Percentiles rank a stretch among this genome's conserved stretches.
phyloP scores from a whole-genome alignment of 208 protist species.

The Trypanosoma cruzi region DNA sequence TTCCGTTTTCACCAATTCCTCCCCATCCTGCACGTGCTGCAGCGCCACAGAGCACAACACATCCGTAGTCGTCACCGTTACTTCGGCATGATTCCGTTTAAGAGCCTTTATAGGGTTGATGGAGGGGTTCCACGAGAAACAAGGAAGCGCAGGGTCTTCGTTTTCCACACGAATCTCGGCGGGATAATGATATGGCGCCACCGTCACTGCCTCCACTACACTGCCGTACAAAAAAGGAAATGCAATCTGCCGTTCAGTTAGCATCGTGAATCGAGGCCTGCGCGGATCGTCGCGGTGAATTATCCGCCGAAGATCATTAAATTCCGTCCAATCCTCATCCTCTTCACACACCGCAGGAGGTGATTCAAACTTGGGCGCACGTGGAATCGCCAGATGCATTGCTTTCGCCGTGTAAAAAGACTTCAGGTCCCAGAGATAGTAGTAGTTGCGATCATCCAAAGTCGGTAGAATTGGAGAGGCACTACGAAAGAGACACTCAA shows the following conservation, averaged over 20 bases:
- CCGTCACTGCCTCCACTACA: conserved; percentile 94
- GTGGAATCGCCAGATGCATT: conserved; percentile 99
- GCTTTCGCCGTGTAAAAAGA: conserved; percentile 99
- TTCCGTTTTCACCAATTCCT: conserved; percentile 30
- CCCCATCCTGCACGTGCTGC: conserved; percentile 22
- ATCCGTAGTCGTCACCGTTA: conserved; percentile 27
- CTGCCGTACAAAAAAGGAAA: conserved; percentile 99
- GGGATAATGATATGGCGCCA: conserved; percentile 96
- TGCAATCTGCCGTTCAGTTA: conserved; percentile 99
- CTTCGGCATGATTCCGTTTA: conserved; percentile 47
- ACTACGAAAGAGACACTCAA: conserved; percentile 94
- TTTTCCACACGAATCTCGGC: conserved; percentile 92
- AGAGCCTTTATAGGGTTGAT: conserved; percentile 97
- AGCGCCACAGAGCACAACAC: conserved; percentile 46
- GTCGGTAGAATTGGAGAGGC: conserved; percentile 96
- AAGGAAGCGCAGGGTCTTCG: conserved; percentile 97
- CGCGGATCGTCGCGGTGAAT: conserved; percentile 98
- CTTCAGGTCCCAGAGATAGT: conserved; percentile 99
- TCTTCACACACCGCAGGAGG: conserved; percentile 74
- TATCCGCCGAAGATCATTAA: conserved; percentile 99
- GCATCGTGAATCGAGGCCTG: conserved; percentile 94
- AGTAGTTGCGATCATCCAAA: conserved; percentile 99
- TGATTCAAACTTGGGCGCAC: conserved; percentile 98
- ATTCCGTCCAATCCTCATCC: conserved; percentile 99
- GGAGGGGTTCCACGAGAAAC: conserved; percentile 98